Base-by-base conservation (phyloP, 352 stramenopile species). In the Globisporangium solare region DNA sequence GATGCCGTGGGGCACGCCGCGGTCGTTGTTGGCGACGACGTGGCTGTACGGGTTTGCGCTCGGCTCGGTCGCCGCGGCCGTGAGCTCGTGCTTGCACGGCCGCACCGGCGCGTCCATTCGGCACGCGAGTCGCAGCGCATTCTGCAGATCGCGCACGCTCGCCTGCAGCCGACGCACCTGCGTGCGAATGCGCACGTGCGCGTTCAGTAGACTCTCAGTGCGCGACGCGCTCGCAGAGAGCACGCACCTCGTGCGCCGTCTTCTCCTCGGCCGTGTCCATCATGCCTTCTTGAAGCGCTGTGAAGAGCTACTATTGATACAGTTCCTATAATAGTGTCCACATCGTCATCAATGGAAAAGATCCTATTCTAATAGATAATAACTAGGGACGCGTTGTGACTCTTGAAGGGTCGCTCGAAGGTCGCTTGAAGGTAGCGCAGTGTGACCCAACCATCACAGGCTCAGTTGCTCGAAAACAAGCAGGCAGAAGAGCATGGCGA, bases 1-100 rank as follows among this genome's bases (percentile, higher is more conserved):
- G 18, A 82, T 75, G 32, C 58, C 47, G 32, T 67, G 62, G 31
- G 80, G 43, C 20, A 77, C 64, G 10, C 71, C 74, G 7, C 70
- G 63, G 22, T 76, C 70, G 59, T 82, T 85, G 59, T 80, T 85
- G 40, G 74, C 67, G 13, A 67, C 35, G 45, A 82, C 78, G 43
- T 65, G 71, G 31, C 63, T 67, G 60, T 67, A 69, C 14, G 67
- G 67, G 39, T 79, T 63, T 11, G 63, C 50, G 27, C 40, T 41
- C 10, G 70, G 51, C 24, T 54, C 31, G 3, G 48, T 59, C 22
- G 61, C 54, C 15, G 43, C n/a, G n/a, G n/a, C 8, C 13, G 52
- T 39, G 20, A 76, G 35, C 37, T 42, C 8, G 8, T 31, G 20
- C 8, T 55, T 56, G 17, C 35, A 47, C 13, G 60, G 55, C 2